Percentiles rank a stretch among this genome's conserved stretches.
These are phyloP conservation scores for Wallacemonas rigidus DNA, from an alignment of 208 protist genomes.

Conservation along the genomic window DNA sequence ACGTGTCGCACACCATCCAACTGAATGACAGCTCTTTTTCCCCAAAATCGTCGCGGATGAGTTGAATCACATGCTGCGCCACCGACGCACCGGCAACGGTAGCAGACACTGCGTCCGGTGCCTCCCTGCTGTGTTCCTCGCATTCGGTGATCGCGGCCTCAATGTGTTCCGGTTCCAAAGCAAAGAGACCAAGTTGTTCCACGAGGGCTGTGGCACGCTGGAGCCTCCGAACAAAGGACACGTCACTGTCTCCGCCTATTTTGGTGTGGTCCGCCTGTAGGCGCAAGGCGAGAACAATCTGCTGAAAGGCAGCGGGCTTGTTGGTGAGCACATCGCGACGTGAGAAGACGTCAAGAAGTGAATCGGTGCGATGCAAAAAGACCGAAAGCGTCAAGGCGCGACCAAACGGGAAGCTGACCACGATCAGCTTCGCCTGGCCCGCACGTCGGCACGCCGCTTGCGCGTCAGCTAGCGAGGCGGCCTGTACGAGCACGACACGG, in stretches of 20 bases:
- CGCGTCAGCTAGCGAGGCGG: background rate
- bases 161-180: slow-evolving; percentile 24
- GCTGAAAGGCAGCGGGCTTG: slow-evolving; percentile 39
- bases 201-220: slow-evolving; percentile 23
- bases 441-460: background rate
- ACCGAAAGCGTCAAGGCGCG: slow-evolving; percentile 28
- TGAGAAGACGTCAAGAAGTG: slow-evolving; percentile 38
- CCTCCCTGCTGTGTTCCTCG: slow-evolving; percentile 11
- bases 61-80: slow-evolving; percentile 44
- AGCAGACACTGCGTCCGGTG: slow-evolving; percentile 25
- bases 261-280: background rate
- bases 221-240: slow-evolving; percentile 15
- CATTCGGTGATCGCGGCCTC: background rate
- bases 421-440: background rate
- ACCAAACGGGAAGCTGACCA: slow-evolving; percentile 11
- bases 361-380: slow-evolving; percentile 33
- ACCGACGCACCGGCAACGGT: slow-evolving; percentile 49
- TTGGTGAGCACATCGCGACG: slow-evolving; percentile 22
- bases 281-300: slow-evolving; percentile 33
- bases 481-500: slow-evolving; percentile 12
- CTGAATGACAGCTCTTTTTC: slow-evolving; percentile 14
- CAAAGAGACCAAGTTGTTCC: slow-evolving; percentile 33
- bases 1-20: slow-evolving; percentile 31
- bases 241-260: background rate
- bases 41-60: slow-evolving; percentile 27